Percentiles rank a stretch among this genome's conserved stretches.
Conservation (phyloP, 179 eudicot species). For the Spinacia oleracea region DNA sequence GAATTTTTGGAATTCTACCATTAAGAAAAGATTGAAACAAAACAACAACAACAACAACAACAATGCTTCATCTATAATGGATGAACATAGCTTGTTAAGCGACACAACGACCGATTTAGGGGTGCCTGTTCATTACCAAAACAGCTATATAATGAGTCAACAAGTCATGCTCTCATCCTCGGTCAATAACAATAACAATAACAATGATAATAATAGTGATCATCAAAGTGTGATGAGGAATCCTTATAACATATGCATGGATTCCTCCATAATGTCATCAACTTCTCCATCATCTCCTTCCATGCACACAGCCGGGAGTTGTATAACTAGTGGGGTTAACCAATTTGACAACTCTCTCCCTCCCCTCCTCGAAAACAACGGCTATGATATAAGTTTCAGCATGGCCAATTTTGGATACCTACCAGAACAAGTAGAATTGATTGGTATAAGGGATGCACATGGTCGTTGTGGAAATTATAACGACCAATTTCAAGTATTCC, state of each 20-base stretch:
- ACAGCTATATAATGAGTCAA: background rate
- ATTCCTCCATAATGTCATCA: background rate
- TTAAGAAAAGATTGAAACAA: constrained; percentile 23
- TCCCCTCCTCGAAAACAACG: constrained; percentile 16
- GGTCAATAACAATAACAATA: background rate
- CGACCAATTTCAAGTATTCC: constrained; percentile 9
- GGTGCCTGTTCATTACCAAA: background rate
- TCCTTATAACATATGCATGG: constrained; percentile 17
- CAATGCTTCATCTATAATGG: background rate
- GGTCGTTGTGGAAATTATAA: background rate
- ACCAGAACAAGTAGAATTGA: background rate
- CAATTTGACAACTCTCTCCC: constrained; percentile 29
- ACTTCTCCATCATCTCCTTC: constrained; percentile 18
- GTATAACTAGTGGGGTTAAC: background rate
- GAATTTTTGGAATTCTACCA: constrained; percentile 31
- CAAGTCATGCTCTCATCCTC: constrained; percentile 7
- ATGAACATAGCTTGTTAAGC: background rate
- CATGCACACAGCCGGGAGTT: constrained; percentile 14
- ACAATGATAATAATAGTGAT: background rate
- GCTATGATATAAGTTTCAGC: background rate
- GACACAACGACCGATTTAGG: background rate
- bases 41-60: constrained; percentile 2
- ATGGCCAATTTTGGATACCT: constrained; percentile 4
- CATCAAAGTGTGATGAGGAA: constrained; percentile 13
- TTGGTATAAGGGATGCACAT: background rate